These are phyloP conservation scores for Trametes coccinea DNA, from an alignment of 768 basidiomycete genomes.

Conservation along the genomic window DNA sequence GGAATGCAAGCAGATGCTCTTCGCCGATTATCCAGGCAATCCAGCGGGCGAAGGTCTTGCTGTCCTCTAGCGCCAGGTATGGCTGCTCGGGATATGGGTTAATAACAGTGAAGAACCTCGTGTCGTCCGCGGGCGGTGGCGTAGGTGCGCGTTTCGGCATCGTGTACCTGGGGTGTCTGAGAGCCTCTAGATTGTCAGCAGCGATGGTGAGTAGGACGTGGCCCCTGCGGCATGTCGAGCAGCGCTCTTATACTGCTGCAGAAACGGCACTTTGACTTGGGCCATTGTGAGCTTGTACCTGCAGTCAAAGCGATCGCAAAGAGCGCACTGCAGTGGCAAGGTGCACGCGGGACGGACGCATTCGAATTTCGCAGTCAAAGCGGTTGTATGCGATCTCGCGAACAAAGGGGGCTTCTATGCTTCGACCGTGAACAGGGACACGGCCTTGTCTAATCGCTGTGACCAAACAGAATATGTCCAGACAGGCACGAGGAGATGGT, in stretches of 20 bases:
- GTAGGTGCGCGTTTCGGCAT: conserved; percentile 47
- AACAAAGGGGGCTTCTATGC: too few relatives aligned
- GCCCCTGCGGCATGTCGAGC: not conserved
- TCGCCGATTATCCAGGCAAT: conserved; percentile 44
- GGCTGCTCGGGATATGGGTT: conserved; percentile 46
- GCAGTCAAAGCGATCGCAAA: not conserved
- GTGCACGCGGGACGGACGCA: not conserved
- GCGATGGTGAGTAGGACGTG: not conserved
- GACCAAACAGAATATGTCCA: too few relatives aligned
- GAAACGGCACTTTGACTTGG: not conserved
- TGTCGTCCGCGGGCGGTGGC: conserved; percentile 42
- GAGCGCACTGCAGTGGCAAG: not conserved
- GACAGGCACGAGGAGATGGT: too few relatives aligned
- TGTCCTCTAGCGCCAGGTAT: conserved; percentile 42
- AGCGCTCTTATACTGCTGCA: not conserved
- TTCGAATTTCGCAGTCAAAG: not conserved
- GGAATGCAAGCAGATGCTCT: conserved; percentile 41
- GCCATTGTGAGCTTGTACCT: not conserved
- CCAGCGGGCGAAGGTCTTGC: conserved; percentile 43
- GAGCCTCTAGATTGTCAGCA: too few relatives aligned
- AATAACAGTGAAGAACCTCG: conserved; percentile 44
- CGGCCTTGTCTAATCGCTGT: too few relatives aligned
- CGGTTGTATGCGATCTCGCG: too few relatives aligned
- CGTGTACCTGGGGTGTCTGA: not conserved
- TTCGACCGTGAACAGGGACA: too few relatives aligned